A percentile compares a stretch with the other conserved stretches of the same genome.
Evolutionary conservation across 352 stramenopile genomes (phyloP).

Genomic region (Saprolegnia parasitica): DNA sequence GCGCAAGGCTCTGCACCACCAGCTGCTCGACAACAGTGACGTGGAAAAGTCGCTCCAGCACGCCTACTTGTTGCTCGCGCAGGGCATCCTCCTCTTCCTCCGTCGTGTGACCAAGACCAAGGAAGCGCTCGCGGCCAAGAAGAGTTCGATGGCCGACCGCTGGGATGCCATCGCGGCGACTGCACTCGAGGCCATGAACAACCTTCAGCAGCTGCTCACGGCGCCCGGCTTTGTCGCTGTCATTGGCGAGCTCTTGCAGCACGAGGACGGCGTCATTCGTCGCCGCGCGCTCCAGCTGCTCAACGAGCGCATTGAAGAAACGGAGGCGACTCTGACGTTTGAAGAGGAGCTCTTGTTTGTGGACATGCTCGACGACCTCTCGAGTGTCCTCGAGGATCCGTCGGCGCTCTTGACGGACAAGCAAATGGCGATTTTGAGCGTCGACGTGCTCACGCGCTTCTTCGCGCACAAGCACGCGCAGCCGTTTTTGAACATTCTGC

Average conservation of each 20-base stretch:
- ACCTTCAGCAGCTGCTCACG: constrained; percentile 77
- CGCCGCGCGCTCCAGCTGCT: constrained; percentile 88
- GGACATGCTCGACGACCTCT: constrained; percentile 82
- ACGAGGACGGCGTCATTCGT: constrained; percentile 81
- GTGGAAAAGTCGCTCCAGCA: constrained; percentile 52
- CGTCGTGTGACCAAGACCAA: constrained; percentile 46
- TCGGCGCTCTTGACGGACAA: constrained; percentile 54
- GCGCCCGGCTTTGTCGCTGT: constrained; percentile 82
- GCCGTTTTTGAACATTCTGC: constrained; percentile 64
- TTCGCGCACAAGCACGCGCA: constrained; percentile 68
- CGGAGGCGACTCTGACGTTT: constrained; percentile 49
- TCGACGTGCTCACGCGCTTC: constrained; percentile 78
- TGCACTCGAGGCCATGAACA: constrained; percentile 70
- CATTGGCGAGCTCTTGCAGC: constrained; percentile 76
- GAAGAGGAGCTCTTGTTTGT: constrained; percentile 80
- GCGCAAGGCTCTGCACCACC: constrained; percentile 59
- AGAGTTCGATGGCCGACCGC: constrained; percentile 43
- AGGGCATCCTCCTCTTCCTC: constrained; percentile 78
- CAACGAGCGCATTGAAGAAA: constrained; percentile 74
- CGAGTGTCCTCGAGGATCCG: constrained; percentile 57
- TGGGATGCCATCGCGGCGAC: constrained; percentile 49
- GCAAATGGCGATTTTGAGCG: constrained; percentile 75
- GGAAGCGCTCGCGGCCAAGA: constrained; percentile 29
- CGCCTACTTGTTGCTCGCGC: constrained; percentile 71
- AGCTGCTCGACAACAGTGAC: constrained; percentile 54